These are phyloP conservation scores for Gossypium arboreum DNA, from an alignment of 345 rosid genomes.

Conservation along the genomic window DNA sequence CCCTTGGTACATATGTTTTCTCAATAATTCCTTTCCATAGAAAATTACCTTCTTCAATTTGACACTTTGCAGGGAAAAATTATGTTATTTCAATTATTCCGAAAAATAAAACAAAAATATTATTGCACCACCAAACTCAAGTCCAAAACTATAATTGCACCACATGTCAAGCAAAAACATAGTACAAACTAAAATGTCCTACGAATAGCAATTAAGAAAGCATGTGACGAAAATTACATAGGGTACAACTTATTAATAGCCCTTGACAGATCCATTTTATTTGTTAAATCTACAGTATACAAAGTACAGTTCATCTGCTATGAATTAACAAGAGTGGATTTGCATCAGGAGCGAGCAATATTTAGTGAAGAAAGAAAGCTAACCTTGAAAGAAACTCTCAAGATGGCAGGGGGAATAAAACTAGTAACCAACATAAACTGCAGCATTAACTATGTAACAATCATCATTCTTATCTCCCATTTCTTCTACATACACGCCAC, in stretches of 20 bases:
- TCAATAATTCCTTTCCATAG: too few species aligned
- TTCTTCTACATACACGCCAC: slow-evolving; percentile 75
- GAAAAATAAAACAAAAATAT: too few species aligned
- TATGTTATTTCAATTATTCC: too few species aligned
- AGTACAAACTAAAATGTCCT: not conserved
- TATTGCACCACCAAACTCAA: too few species aligned
- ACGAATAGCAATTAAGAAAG: not conserved
- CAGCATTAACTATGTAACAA: slow-evolving; percentile 85
- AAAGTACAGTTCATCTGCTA: not conserved
- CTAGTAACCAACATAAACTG: slow-evolving; percentile 82
- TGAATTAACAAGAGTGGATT: not conserved
- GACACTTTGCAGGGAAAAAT: too few species aligned
- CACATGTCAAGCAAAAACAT: not conserved
- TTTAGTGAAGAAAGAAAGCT: not conserved
- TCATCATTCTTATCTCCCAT: slow-evolving; percentile 88
- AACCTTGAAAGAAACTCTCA: slow-evolving; percentile 20
- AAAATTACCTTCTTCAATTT: too few species aligned
- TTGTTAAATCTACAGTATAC: too few species aligned
- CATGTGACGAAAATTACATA: not conserved
- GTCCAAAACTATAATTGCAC: too few species aligned
- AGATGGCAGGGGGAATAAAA: not conserved
- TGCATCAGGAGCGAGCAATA: not conserved
- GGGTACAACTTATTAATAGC: not conserved
- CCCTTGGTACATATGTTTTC: too few species aligned
- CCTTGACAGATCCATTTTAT: not conserved